phyloP scores from a whole-genome alignment of 1,284 basidiomycete genomes.

The Ganoderma lucidum region DNA sequence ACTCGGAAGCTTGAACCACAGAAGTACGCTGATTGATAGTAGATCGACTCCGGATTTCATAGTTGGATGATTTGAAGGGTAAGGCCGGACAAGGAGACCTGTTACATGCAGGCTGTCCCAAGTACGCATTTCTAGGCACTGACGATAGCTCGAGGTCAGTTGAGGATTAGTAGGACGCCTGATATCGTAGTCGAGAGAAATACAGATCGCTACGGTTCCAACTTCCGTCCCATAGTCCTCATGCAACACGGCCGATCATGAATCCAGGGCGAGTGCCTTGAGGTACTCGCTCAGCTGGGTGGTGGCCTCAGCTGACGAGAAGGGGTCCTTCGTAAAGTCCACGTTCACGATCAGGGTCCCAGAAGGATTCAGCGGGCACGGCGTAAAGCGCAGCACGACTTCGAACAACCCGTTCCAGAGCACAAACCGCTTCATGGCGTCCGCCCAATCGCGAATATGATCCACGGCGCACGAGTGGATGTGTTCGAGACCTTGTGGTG shows the following conservation, averaged over 20 bases:
- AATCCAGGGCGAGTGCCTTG: not conserved
- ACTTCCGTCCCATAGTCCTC: not conserved
- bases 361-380: not conserved
- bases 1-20: not conserved
- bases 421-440: not conserved
- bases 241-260: not conserved
- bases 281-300: not conserved
- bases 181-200: not conserved
- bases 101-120: not conserved
- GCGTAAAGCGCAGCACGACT: not conserved
- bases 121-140: not conserved
- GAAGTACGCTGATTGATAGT: not conserved
- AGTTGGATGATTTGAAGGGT: not conserved
- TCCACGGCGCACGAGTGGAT: not conserved
- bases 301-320: not conserved
- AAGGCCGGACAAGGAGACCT: not conserved
- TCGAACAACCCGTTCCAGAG: not conserved
- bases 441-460: not conserved
- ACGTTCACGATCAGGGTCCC: not conserved
- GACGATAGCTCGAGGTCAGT: not conserved
- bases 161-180: not conserved
- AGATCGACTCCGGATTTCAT: not conserved
- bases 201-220: not conserved
- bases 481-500: not conserved
- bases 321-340: not conserved